Evolutionary conservation across 2,329 filamentous ascomycete genomes (phyloP), one percentile per base, ranked within the genome.

Genomic region (Hypoxylon sp.): DNA sequence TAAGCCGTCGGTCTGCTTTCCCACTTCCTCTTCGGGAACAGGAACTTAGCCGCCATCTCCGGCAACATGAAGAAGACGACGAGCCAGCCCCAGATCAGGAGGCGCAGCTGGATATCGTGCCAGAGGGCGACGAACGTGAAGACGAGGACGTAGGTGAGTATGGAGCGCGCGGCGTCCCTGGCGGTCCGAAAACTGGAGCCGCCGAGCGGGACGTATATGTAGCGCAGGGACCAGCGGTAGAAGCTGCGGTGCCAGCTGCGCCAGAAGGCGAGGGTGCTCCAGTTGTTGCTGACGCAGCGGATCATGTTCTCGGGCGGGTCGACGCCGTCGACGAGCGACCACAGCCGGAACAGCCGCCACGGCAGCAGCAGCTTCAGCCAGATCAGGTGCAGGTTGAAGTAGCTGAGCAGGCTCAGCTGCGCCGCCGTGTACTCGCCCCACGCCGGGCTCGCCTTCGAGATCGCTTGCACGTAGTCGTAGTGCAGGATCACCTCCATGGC

Each of bases 291-390:
- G 82, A 98, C 94, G 81, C 97, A 99, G 73, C 96, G 92, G 61
- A 98, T 89, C 94, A 99, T 98, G 82, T 99, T 99, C 82, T 99
- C 96, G 0, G 96, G 95, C 0, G 96, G 94, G 77, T 99, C 96
- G 73, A 99, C 89, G 68, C 93, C 93, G 79, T 99, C 96, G 14
- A 95, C 78, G 3, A 99, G 87, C 0, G 93, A 87, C 96, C 96
- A 99, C n/a, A 99, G 89, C 3, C 97, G 92, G 88, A 98, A 98
- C 79, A 98, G 91, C n/a, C 96, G 92, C 95, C 95, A 99, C 0
- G 96, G 96, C 6, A 99, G 89, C 3, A 99, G 89, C 1, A 99
- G 89, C 80, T 99, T 99, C 51, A 99, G 87, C 97, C 97, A 99
- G 79, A 99, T 97, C 78, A 98, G 90, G 82, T 97, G 93, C 11